Evolutionary conservation across 2,329 filamentous ascomycete genomes (phyloP).

Genomic region (Cytospora paraplurivora): DNA sequence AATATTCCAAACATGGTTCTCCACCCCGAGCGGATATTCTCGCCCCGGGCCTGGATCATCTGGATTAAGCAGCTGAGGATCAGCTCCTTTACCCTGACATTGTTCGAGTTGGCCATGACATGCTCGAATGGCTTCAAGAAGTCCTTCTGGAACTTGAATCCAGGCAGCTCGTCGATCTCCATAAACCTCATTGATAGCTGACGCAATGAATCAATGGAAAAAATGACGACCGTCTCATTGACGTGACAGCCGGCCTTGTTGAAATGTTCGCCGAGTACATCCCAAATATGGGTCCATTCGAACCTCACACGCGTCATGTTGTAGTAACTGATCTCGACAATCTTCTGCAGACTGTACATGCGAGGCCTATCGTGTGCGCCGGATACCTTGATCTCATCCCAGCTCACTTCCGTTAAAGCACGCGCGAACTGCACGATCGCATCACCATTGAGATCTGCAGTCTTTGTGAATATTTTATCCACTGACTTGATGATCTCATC

Average conservation of each 20-base stretch:
- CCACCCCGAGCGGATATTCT: conserved; percentile 98
- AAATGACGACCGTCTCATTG: conserved; percentile 96
- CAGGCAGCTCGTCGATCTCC: conserved; percentile 95
- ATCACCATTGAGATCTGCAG: conserved; percentile 87
- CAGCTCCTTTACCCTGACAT: conserved; percentile 95
- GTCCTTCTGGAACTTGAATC: conserved; percentile 99
- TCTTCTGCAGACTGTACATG: conserved; percentile 95
- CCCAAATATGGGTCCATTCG: conserved; percentile 98
- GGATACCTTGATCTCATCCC: conserved; percentile 98
- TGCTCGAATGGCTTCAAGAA: conserved; percentile 98
- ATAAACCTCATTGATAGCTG: conserved; percentile 98
- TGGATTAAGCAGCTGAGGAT: conserved; percentile 93
- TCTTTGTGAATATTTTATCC: conserved; percentile 95
- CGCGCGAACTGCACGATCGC: conserved; percentile 95
- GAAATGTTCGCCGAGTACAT: conserved; percentile 96
- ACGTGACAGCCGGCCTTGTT: conserved; percentile 95
- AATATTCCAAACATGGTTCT: conserved; percentile 99
- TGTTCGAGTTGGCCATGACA: conserved; percentile 89
- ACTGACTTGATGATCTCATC: conserved; percentile 91
- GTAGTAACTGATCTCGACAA: conserved; percentile 99
- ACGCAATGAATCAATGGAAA: conserved; percentile 90
- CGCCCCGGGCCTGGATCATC: conserved; percentile 96
- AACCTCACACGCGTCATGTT: conserved; percentile 99
- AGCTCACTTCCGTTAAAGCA: conserved; percentile 92
- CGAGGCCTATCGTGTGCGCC: conserved; percentile 93